Evolutionary conservation across 106 monocot species (phyloP), one percentile per base, ranked within the genome.

Genomic region (Triglochin maritima): DNA sequence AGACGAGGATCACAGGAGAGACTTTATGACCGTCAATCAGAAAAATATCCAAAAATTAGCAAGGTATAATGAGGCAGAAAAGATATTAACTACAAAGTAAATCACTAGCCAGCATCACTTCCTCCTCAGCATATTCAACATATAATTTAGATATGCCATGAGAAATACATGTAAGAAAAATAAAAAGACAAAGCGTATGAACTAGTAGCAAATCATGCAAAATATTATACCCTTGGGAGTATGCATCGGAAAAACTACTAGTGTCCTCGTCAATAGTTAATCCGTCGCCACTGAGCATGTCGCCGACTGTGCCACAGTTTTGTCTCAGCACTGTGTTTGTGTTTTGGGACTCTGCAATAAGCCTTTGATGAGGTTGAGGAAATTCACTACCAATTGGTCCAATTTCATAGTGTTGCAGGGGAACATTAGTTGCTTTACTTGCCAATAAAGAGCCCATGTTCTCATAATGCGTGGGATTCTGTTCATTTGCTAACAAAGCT

Each of bases 201-300:
- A 58, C 9, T 5, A 14, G 12, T 11, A 58, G 16, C 9, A 16
- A 5, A 58, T 8, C 5, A 58, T 5, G 9, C 5, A 13, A 16
- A 2, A 2, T 0, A 58, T 8, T 4, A n/a, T 66, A 92, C 98
- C 88, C 81, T 62, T 92, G 84, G 62, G 98, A 98, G 64, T 98
- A 98, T 9, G 66, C 68, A 75, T 70, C 74, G 42, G 98, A 98
- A 6, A 98, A 6, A 53, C 69, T 84, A 42, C 88, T 84, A 49
- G 86, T 92, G 58, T 84, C 88, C 57, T 90, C 86, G 64, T 92
- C 98, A 74, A 92, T 82, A 7, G 74, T 66, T 68, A 92, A 73
- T 46, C 86, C 87, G 52, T 91, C 80, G 57, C 78, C 77, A 72
- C 65, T 72, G 44, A 71, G 5, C 58, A 75, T 67, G 45, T 82